phyloP scores from a whole-genome alignment of 192 early-diverging fungal species.

The Coemansia erecta region DNA sequence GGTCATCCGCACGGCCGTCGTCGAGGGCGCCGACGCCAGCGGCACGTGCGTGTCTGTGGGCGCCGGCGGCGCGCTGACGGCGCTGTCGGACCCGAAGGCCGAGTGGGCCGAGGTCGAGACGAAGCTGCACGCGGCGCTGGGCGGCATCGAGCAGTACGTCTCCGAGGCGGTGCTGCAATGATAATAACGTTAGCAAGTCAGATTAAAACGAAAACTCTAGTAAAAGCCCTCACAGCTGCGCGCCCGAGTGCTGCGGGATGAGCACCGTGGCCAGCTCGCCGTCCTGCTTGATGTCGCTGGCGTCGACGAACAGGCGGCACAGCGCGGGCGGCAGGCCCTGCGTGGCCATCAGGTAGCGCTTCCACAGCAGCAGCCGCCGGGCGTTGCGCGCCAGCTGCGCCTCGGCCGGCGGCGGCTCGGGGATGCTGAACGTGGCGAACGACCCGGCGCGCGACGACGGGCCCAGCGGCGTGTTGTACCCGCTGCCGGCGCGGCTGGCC shows the following conservation, averaged over 20 bases:
- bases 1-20: constrained; percentile 87
- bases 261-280: constrained; percentile 15
- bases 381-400: constrained; percentile 39
- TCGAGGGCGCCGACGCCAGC: constrained; percentile 9
- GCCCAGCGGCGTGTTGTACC: constrained; percentile 5
- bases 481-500: constrained; percentile 6
- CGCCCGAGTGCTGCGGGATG: constrained; percentile 10
- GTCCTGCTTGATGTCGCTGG: constrained; percentile 43
- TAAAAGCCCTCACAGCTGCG: constrained; percentile 7
- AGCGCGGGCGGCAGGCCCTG: constrained; percentile 26
- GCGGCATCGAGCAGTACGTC: constrained; percentile 12
- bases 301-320: constrained; percentile 51
- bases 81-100: constrained; percentile 76
- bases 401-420: constrained; percentile 46
- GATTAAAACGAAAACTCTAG: no score
- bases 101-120: constrained; percentile 88
- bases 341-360: constrained; percentile 24
- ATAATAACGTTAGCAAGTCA: no score
- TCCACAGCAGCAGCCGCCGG: constrained; percentile 42
- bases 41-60: constrained; percentile 77
- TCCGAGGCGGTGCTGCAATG: no score
- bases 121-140: constrained; percentile 55
- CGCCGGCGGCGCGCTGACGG: constrained; percentile 91
- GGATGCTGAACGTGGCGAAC: constrained; percentile 32
- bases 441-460: background rate